A percentile compares a stretch with the other conserved stretches of the same genome.
Conservation (phyloP, 208 protist genomes). For the Leishmania turanica region DNA sequence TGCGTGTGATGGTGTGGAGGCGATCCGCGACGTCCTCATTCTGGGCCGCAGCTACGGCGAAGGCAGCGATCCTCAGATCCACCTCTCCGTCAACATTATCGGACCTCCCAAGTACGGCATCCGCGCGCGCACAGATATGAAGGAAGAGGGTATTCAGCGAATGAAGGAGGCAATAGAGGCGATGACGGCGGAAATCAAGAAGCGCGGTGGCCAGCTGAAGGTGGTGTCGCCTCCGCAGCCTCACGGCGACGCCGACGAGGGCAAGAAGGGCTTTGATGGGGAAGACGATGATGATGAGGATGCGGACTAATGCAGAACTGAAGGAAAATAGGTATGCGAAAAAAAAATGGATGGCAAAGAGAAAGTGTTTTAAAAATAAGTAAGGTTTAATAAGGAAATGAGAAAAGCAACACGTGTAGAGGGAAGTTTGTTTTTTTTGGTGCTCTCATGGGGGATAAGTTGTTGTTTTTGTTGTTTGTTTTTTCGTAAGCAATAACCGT, state of each 20-base stretch:
- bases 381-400: background rate
- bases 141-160: slow-evolving; percentile 90
- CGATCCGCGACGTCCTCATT: slow-evolving; percentile 95
- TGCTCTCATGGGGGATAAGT: background rate
- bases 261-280: slow-evolving; percentile 55
- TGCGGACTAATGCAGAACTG: slow-evolving; percentile 36
- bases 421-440: background rate
- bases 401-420: background rate
- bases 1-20: slow-evolving; percentile 97
- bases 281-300: slow-evolving; percentile 83
- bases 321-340: background rate
- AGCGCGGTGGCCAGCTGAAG: slow-evolving; percentile 85
- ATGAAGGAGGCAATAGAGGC: slow-evolving; percentile 91
- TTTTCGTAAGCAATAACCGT: background rate
- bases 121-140: slow-evolving; percentile 91
- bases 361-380: background rate
- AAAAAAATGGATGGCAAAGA: slow-evolving; percentile 4
- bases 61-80: slow-evolving; percentile 71
- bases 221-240: slow-evolving; percentile 85
- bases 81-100: slow-evolving; percentile 94
- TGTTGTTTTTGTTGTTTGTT: background rate
- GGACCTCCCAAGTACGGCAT: slow-evolving; percentile 97
- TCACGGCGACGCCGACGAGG: slow-evolving; percentile 54
- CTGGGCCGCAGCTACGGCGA: slow-evolving; percentile 85
- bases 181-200: slow-evolving; percentile 90